Conservation (phyloP, 768 basidiomycete species). For the Psilocybe subaeruginosa region DNA sequence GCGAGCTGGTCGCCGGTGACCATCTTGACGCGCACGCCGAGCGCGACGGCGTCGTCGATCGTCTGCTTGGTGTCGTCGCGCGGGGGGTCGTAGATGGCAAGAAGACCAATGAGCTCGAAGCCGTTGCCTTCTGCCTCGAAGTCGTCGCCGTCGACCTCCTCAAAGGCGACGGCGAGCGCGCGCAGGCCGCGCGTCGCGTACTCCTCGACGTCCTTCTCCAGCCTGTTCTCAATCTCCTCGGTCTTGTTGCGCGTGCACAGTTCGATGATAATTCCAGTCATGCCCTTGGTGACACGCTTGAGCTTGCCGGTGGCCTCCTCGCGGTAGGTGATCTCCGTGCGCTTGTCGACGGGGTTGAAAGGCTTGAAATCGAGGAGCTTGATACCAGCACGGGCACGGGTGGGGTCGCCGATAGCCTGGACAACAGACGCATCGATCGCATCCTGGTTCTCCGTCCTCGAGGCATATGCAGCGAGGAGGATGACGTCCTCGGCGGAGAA, state of each 20-base stretch:
- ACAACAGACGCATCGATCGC: conserved; percentile 94
- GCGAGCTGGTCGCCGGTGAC: conserved; percentile 99
- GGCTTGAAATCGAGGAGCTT: conserved; percentile 99
- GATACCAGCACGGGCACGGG: conserved; percentile 87
- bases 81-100: conserved; percentile 97
- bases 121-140: conserved; percentile 90
- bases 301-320: conserved; percentile 94
- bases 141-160: conserved; percentile 87
- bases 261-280: conserved; percentile 99
- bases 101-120: conserved; percentile 95
- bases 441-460: conserved; percentile 98
- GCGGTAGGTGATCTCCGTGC: conserved; percentile 97
- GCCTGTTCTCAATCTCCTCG: conserved; percentile 84
- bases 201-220: conserved; percentile 96
- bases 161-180: conserved; percentile 94
- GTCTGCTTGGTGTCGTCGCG: conserved; percentile 99
- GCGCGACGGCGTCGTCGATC: conserved; percentile 93
- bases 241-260: conserved; percentile 98
- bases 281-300: conserved; percentile 99
- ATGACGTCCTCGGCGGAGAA: conserved; percentile 91
- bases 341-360: conserved; percentile 99
- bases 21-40: conserved; percentile 99
- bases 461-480: conserved; percentile 93
- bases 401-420: conserved; percentile 69
- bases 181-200: conserved; percentile 96